These are phyloP conservation scores for Tetrapisispora arboricola DNA, from an alignment of 805 yeast genomes.

Conservation along the genomic window DNA sequence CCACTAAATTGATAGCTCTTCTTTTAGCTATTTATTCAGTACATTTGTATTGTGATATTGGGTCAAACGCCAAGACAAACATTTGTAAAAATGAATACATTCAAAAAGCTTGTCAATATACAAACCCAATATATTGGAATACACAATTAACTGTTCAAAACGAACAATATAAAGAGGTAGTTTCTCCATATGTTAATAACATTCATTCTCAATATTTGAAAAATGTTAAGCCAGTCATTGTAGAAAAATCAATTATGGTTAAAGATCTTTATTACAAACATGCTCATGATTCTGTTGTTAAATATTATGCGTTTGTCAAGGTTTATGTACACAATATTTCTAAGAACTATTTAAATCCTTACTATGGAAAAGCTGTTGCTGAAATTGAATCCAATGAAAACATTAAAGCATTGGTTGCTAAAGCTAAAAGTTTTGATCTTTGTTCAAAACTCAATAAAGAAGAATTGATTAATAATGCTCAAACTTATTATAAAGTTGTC, in stretches of 20 bases:
- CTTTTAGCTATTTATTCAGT: slow-evolving; percentile 10
- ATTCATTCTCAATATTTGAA: slow-evolving; percentile 2
- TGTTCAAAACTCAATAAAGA: slow-evolving; percentile 1
- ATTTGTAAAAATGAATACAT: slow-evolving; percentile 11
- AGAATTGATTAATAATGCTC: background rate
- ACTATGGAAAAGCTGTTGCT: background rate
- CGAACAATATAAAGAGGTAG: slow-evolving; percentile 9
- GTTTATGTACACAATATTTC: background rate
- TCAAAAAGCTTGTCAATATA: slow-evolving; percentile 13
- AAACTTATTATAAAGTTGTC: background rate
- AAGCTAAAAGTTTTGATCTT: background rate
- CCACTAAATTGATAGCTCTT: slow-evolving; percentile 8
- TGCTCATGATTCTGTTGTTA: background rate
- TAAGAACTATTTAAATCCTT: slow-evolving; percentile 1
- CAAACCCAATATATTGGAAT: slow-evolving; percentile 14
- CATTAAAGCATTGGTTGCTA: background rate
- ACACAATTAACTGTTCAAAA: slow-evolving; percentile 6
- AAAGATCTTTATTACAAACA: slow-evolving; percentile 1
- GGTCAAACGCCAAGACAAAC: slow-evolving; percentile 1
- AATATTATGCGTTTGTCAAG: background rate
- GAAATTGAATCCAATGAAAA: background rate
- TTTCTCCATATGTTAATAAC: slow-evolving; percentile 10
- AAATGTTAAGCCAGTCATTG: slow-evolving; percentile 5
- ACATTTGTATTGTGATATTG: slow-evolving; percentile 15
- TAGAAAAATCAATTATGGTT: background rate